A percentile compares a stretch with the other conserved stretches of the same genome.
Evolutionary conservation across 2,329 filamentous ascomycete genomes (phyloP).

Genomic region (Alternaria arbusti): DNA sequence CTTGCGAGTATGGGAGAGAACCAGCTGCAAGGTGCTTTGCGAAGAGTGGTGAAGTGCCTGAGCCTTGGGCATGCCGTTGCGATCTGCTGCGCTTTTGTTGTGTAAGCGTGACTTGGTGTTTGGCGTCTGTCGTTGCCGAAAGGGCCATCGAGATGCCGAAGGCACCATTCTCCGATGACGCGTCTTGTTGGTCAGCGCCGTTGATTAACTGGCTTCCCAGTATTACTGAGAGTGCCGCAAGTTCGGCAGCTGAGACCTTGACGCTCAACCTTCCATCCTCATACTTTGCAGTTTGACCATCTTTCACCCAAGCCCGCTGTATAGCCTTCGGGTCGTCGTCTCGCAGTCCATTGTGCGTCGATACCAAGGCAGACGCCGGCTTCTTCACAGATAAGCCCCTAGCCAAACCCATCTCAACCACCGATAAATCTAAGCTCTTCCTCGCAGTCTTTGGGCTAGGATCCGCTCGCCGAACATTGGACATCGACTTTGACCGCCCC

Average conservation of each 20-base stretch:
- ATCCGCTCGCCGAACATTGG: constrained; percentile 17
- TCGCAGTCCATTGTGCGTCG: constrained; percentile 17
- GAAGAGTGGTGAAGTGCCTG: constrained; percentile 36
- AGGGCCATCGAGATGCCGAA: constrained; percentile 34
- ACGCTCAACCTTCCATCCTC: constrained; percentile 21
- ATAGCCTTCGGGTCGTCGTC: constrained; percentile 2
- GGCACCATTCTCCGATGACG: constrained; percentile 25
- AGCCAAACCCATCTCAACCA: constrained; percentile 20
- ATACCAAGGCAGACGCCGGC: constrained; percentile 15
- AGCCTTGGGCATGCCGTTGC: constrained; percentile 30
- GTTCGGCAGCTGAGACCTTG: constrained; percentile 29
- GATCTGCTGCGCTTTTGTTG: constrained; percentile 31
- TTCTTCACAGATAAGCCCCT: constrained; percentile 25
- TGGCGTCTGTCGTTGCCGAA: constrained; percentile 14
- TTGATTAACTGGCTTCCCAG: constrained; percentile 29
- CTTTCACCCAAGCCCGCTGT: constrained; percentile 32
- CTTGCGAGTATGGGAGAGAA: constrained; percentile 34
- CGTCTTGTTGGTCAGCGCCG: background rate
- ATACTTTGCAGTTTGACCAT: constrained; percentile 28
- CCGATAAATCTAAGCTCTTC: constrained; percentile 26
- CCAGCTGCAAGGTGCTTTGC: constrained; percentile 44
- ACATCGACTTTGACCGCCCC: constrained; percentile 28
- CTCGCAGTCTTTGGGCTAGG: constrained; percentile 13
- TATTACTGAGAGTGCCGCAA: constrained; percentile 38
- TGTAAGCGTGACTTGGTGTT: constrained; percentile 28